phyloP scores from a whole-genome alignment of 352 stramenopile genomes.

The Globisporangium heterothallicum region DNA sequence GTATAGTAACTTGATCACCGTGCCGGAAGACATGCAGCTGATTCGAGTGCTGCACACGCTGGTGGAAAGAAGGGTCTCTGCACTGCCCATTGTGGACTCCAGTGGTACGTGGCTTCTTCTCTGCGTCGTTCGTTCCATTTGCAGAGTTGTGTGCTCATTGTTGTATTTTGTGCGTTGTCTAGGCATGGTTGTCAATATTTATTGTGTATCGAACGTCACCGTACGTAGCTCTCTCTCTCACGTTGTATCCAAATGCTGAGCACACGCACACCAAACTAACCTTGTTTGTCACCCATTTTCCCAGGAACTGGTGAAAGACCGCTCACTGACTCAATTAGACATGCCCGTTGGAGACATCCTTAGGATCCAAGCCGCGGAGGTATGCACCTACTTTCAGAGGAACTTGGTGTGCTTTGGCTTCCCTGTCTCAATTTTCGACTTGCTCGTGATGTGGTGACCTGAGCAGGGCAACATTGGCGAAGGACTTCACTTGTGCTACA shows the following conservation, averaged over 20 bases:
- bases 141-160: conserved; percentile 5
- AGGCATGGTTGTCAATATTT: conserved; percentile 90
- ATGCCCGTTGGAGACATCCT: conserved; percentile 86
- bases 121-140: not conserved
- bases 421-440: not conserved
- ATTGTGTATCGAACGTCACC: conserved; percentile 89
- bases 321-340: conserved; percentile 85
- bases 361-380: conserved; percentile 80
- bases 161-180: not conserved
- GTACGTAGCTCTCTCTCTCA: conserved; percentile 32
- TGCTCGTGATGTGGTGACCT: not conserved
- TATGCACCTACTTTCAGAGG: conserved; percentile 17
- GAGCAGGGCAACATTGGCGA: conserved; percentile 72
- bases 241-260: not conserved
- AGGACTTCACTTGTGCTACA: conserved; percentile 82
- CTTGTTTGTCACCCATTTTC: not conserved
- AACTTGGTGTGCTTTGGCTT: not conserved
- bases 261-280: not conserved
- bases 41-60: conserved; percentile 90
- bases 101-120: conserved; percentile 42
- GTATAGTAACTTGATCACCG: conserved; percentile 92
- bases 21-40: conserved; percentile 90
- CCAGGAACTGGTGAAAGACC: conserved; percentile 84
- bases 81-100: conserved; percentile 78
- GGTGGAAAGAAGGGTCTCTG: conserved; percentile 76